Percentiles rank a stretch among this genome's conserved stretches.
Evolutionary conservation across 2,329 filamentous ascomycete species (phyloP).

Genomic region (Aspergillus costaricaensis): DNA sequence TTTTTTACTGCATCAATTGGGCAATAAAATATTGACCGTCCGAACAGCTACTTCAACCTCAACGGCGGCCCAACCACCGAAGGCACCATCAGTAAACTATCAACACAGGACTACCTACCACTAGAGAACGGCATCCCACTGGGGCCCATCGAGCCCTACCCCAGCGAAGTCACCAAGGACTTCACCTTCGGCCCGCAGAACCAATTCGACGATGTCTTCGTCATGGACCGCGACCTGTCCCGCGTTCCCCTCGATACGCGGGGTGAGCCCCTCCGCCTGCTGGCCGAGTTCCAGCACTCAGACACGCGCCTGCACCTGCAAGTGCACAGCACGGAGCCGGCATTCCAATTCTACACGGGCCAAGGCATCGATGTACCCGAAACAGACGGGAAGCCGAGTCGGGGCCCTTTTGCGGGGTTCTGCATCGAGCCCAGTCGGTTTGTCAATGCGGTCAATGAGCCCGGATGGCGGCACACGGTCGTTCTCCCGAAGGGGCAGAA

Average conservation of each 20-base stretch:
- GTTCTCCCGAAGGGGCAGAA: slow-evolving; percentile 80
- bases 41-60: slow-evolving; percentile 67
- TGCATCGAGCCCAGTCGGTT: slow-evolving; percentile 91
- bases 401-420: slow-evolving; percentile 72
- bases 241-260: slow-evolving; percentile 68
- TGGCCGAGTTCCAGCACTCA: slow-evolving; percentile 74
- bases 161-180: slow-evolving; percentile 63
- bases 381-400: slow-evolving; percentile 60
- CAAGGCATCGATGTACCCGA: slow-evolving; percentile 77
- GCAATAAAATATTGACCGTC: neutral
- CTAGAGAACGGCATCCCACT: slow-evolving; percentile 77
- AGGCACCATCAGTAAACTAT: slow-evolving; percentile 62
- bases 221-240: slow-evolving; percentile 66
- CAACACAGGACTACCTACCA: slow-evolving; percentile 68
- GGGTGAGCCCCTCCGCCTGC: slow-evolving; percentile 61
- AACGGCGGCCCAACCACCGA: slow-evolving; percentile 58
- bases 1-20: too few species aligned
- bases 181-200: slow-evolving; percentile 72
- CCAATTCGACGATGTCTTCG: slow-evolving; percentile 87
- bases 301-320: slow-evolving; percentile 77
- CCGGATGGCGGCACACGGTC: slow-evolving; percentile 76
- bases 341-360: slow-evolving; percentile 96
- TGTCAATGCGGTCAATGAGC: slow-evolving; percentile 82
- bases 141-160: slow-evolving; percentile 63
- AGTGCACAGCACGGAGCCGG: slow-evolving; percentile 86